These are phyloP conservation scores for Anisodus tanguticus DNA, from an alignment of 257 asterid species.

Conservation along the genomic window DNA sequence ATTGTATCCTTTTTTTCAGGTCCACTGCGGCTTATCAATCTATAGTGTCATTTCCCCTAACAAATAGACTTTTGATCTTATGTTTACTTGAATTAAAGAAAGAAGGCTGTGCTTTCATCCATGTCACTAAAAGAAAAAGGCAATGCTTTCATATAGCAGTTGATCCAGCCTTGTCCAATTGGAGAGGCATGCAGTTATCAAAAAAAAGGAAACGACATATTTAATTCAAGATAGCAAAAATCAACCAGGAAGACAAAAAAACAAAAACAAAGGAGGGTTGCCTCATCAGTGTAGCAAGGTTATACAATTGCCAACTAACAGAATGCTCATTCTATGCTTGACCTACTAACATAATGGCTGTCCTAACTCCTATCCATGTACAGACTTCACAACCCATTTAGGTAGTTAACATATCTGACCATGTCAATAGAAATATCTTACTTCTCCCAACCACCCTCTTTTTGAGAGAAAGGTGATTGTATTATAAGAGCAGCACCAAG, in stretches of 20 bases:
- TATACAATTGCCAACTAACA: constrained; percentile 23
- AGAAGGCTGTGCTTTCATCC: not conserved
- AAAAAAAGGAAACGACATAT: not conserved
- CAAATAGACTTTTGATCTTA: not conserved
- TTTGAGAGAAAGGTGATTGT: not conserved
- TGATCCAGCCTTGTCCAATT: not conserved
- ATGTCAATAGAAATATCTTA: not conserved
- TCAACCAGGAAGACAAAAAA: not conserved
- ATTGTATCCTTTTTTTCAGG: not conserved
- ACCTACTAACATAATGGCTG: not conserved
- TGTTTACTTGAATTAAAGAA: not conserved
- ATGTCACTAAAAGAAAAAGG: not conserved
- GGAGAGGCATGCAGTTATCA: not conserved
- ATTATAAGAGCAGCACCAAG: not conserved
- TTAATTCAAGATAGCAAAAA: not conserved
- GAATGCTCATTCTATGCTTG: not conserved
- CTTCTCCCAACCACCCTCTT: constrained; percentile 1
- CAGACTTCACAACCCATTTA: not conserved
- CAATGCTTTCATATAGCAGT: not conserved
- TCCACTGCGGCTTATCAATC: constrained; percentile 10
- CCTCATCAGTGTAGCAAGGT: constrained; percentile 10
- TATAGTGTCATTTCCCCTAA: not conserved
- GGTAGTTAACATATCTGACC: not conserved
- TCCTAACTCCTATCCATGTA: not conserved
- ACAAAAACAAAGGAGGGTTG: constrained; percentile 8